A percentile compares a stretch with the other conserved stretches of the same genome.
phyloP scores from a whole-genome alignment of 495 filamentous ascomycete genomes.

The Amphirosellinia nigrospora region DNA sequence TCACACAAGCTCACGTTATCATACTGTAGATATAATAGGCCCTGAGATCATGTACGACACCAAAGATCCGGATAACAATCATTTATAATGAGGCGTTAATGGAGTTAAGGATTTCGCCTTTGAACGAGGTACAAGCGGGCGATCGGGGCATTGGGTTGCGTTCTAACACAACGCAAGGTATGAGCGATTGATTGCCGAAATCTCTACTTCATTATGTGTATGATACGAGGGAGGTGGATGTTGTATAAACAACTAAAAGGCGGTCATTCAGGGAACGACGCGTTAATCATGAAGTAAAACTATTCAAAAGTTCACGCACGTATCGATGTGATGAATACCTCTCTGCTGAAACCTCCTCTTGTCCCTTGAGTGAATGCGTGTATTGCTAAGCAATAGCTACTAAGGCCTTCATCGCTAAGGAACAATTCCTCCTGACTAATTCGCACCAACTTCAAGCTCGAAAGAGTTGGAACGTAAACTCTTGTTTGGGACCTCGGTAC shows the following conservation, averaged over 20 bases:
- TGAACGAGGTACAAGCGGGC: neutral
- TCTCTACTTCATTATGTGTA: conserved; percentile 26
- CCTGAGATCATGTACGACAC: conserved; percentile 18
- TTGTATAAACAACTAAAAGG: neutral
- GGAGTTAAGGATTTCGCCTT: conserved; percentile 21
- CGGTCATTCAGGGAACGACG: neutral
- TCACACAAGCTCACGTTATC: neutral
- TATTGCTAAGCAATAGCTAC: too few relatives aligned
- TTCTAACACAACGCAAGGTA: neutral
- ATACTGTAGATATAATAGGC: conserved; percentile 10
- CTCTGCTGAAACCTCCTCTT: too few relatives aligned
- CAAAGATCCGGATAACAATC: conserved; percentile 17
- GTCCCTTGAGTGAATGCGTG: too few relatives aligned
- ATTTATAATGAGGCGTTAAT: conserved; percentile 16
- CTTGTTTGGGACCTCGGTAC: too few relatives aligned
- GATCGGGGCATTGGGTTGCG: conserved; percentile 4
- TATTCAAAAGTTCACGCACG: neutral
- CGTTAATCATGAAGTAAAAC: conserved; percentile 3
- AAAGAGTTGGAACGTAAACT: neutral
- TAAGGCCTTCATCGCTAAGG: too few relatives aligned
- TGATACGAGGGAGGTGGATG: conserved; percentile 3
- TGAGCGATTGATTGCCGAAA: conserved; percentile 19
- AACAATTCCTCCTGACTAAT: neutral
- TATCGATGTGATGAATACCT: too few relatives aligned
- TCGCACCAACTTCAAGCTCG: neutral